Evolutionary conservation across 148 eudicot species (phyloP), one percentile per base, ranked within the genome.

Genomic region (Nepenthes mirabilis): DNA sequence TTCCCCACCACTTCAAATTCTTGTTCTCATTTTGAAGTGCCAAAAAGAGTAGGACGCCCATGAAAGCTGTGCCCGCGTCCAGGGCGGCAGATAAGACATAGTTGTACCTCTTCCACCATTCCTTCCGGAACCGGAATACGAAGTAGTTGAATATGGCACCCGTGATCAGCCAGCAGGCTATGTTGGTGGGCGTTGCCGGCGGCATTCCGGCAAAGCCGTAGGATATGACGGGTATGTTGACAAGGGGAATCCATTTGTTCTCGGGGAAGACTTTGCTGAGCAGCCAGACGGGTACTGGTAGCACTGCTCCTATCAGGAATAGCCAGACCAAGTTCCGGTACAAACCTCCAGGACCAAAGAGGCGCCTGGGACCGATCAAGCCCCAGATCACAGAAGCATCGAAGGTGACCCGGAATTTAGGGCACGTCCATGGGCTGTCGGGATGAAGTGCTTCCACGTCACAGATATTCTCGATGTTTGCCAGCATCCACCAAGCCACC

Each of bases 321-420:
- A 94, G 60, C 99, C 99, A 89, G 2, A 94, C 93, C 75, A 94
- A 69, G 77, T 94, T 94, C 56, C 97, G 65, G 79, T 94, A 94
- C 60, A 89, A 53, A 48, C 88, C 99, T 36, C 95, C 88, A 1
- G 81, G 79, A 8, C 99, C 99, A 35, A 94, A 94, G 1, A 94
- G 82, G 62, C 97, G 68, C 23, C 56, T 52, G 7, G 99, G 99
- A n/a, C 99, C 99, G 52, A 94, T 89, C 64, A 94, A 84, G 14
- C 99, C 99, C 99, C 99, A 94, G 34, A 94, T 89, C 23, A 94
- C 97, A 0, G 99, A 89, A 10, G 97, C 85, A 67, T 94, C 99
- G 43, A 94, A 94, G 6, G 97, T 89, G 50, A 94, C 97, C 49
- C 87, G 70, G 75, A 94, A 94, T 64, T 89, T 89, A 34, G 99